A percentile compares a stretch with the other conserved stretches of the same genome.
These are phyloP conservation scores for Nitzschia sp. DNA, from an alignment of 108 stramenopile genomes.

Conservation along the genomic window DNA sequence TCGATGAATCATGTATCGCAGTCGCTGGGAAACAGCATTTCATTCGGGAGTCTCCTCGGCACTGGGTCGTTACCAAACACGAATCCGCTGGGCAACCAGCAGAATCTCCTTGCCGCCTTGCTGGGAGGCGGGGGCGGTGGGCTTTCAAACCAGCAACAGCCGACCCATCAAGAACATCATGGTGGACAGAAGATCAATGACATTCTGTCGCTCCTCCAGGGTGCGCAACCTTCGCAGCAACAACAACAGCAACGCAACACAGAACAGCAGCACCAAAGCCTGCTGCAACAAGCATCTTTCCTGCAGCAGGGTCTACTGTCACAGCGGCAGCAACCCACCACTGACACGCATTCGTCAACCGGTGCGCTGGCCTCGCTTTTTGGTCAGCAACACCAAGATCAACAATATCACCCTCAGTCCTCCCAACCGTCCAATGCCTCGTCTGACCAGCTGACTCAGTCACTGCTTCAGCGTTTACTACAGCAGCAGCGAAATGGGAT, in stretches of 20 bases:
- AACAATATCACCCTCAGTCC: background rate
- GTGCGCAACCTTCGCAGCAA: too few relatives aligned
- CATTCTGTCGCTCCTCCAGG: background rate
- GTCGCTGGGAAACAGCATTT: background rate
- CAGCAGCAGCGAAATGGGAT: background rate
- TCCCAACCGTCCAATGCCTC: background rate
- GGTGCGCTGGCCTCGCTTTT: background rate
- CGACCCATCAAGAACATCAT: too few relatives aligned
- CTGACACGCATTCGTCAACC: background rate
- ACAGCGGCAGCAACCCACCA: background rate
- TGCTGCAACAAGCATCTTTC: background rate
- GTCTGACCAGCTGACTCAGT: background rate
- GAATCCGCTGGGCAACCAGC: background rate
- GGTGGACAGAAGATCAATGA: too few relatives aligned
- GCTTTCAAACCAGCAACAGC: background rate
- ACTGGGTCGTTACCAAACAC: background rate
- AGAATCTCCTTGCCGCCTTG: constrained; percentile 1
- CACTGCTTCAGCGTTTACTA: background rate
- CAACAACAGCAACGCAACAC: too few relatives aligned
- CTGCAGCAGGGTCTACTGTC: background rate
- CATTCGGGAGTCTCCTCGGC: background rate
- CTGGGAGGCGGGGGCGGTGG: background rate
- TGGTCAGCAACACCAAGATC: background rate
- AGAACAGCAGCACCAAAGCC: too few relatives aligned
- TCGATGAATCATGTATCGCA: background rate